Conservation (phyloP, 495 filamentous ascomycete species). For the Penicillium salamii region DNA sequence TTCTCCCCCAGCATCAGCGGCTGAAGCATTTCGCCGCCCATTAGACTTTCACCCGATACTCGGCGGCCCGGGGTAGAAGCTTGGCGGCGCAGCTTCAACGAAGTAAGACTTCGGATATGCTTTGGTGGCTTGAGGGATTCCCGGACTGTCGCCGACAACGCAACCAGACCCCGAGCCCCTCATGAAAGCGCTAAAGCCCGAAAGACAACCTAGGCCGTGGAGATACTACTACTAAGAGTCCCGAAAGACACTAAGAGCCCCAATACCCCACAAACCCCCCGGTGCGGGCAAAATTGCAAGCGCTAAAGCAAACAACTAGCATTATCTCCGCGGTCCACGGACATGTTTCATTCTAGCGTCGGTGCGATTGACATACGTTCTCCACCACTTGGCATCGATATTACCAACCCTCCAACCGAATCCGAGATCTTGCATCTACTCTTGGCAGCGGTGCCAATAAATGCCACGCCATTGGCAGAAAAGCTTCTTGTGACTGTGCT, state of each 20-base stretch:
- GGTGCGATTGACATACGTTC: neutral
- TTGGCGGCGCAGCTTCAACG: slow-evolving; percentile 9
- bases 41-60: slow-evolving; percentile 5
- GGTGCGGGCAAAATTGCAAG: neutral
- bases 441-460: slow-evolving; percentile 13
- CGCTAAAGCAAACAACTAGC: neutral
- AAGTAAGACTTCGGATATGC: slow-evolving; percentile 3
- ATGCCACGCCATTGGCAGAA: slow-evolving; percentile 13
- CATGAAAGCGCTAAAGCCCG: too few relatives aligned
- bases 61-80: slow-evolving; percentile 14
- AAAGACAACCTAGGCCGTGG: too few relatives aligned
- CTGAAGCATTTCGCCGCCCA: neutral
- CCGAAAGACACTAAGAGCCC: too few relatives aligned
- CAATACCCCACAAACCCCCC: neutral
- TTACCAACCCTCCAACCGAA: slow-evolving; percentile 4
- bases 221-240: too few relatives aligned
- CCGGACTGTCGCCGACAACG: slow-evolving; percentile 16
- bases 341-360: neutral
- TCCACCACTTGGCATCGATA: neutral
- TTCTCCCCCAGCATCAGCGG: too few relatives aligned
- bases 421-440: neutral
- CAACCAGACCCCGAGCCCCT: neutral
- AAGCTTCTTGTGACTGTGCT: slow-evolving; percentile 17
- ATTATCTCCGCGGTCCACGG: neutral
- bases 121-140: slow-evolving; percentile 11